Evolutionary conservation across 768 basidiomycete genomes (phyloP).

Genomic region (Pleurotus giganteus): DNA sequence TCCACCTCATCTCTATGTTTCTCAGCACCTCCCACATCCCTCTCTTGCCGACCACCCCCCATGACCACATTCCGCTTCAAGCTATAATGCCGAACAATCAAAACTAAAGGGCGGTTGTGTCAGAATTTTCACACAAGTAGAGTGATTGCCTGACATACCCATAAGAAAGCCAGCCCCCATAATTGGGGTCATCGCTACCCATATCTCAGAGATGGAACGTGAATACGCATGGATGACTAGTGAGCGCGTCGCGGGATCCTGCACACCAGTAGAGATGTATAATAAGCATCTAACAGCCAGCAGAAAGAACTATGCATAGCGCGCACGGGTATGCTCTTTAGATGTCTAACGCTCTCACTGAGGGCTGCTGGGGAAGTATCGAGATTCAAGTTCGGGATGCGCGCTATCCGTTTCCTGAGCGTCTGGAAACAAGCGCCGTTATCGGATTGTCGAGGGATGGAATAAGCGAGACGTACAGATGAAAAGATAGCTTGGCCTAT

Average conservation of each 20-base stretch:
- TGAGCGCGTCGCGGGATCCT: conserved; percentile 50
- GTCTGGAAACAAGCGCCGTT: conserved; percentile 22
- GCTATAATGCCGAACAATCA: conserved; percentile 61
- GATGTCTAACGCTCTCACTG: conserved; percentile 40
- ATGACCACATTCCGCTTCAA: conserved; percentile 49
- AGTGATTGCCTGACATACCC: conserved; percentile 29
- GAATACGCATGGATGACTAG: conserved; percentile 62
- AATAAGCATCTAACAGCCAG: background rate
- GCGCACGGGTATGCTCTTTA: conserved; percentile 45
- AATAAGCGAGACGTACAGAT: conserved; percentile 37
- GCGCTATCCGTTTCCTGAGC: conserved; percentile 33
- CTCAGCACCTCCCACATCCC: conserved; percentile 16
- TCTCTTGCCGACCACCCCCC: conserved; percentile 33
- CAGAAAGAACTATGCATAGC: background rate
- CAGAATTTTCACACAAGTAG: background rate
- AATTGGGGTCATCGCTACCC: conserved; percentile 63
- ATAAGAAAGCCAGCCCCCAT: conserved; percentile 51
- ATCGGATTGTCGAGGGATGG: conserved; percentile 3
- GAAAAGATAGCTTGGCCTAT: conserved; percentile 71
- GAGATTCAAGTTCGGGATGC: conserved; percentile 35
- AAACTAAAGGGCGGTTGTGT: conserved; percentile 29
- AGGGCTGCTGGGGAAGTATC: conserved; percentile 42
- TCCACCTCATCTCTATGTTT: conserved; percentile 9
- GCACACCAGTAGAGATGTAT: background rate
- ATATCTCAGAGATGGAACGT: conserved; percentile 58